A percentile compares a stretch with the other conserved stretches of the same genome.
phyloP scores from a whole-genome alignment of 2,329 filamentous ascomycete genomes.

The Lomentospora prolificans region DNA sequence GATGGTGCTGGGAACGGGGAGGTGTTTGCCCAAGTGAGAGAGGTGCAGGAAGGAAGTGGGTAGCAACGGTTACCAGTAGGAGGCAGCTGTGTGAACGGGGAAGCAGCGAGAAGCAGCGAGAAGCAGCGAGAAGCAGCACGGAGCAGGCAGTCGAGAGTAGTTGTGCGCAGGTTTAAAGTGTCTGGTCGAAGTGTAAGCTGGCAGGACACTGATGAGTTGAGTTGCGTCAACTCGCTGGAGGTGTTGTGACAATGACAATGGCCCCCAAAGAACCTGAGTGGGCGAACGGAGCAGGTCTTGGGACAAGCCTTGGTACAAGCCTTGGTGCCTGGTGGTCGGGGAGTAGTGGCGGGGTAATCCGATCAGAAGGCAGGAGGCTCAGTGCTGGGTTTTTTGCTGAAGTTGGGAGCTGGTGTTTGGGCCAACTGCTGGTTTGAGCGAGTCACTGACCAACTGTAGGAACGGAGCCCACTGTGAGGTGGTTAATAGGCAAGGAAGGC shows the following conservation, averaged over 20 bases:
- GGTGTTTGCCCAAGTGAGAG: constrained; percentile 3
- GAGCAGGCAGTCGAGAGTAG: background rate
- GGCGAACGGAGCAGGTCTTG: too few species aligned
- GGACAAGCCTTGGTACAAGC: too few species aligned
- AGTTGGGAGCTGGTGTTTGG: background rate
- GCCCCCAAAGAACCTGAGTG: background rate
- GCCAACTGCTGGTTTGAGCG: too few species aligned
- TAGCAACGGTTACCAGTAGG: background rate
- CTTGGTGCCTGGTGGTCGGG: background rate
- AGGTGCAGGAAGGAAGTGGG: constrained; percentile 4
- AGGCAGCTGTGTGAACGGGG: background rate
- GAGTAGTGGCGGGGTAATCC: constrained; percentile 6
- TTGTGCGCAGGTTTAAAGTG: background rate
- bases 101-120: background rate
- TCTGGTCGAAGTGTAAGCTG: background rate
- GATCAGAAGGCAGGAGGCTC: background rate
- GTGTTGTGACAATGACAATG: background rate
- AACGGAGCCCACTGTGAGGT: too few species aligned
- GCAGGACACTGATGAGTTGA: background rate
- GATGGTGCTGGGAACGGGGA: background rate
- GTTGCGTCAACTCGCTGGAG: background rate
- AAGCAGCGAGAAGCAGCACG: background rate
- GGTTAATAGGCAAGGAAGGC: too few species aligned
- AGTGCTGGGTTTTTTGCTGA: background rate
- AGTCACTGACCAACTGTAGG: too few species aligned